phyloP scores from a whole-genome alignment of 768 basidiomycete genomes.

The Crucibulum laeve region DNA sequence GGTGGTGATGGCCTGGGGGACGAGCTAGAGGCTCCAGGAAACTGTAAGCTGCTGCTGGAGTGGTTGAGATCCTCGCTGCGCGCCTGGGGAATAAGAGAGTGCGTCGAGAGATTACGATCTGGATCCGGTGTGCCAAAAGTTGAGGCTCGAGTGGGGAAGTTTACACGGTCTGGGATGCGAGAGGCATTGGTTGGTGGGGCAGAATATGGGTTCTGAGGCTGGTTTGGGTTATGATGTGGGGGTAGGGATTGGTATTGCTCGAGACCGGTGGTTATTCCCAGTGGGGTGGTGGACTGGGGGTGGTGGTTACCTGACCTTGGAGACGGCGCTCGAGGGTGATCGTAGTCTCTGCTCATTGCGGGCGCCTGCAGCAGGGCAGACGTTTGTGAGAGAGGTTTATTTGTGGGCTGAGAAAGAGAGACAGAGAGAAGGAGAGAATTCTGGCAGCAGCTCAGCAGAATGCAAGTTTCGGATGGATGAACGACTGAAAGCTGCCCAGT shows the following conservation, averaged over 20 bases:
- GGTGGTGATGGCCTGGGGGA: conserved; percentile 41
- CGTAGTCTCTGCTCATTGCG: conserved; percentile 34
- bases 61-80: conserved; percentile 76
- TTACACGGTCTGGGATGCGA: conserved; percentile 46
- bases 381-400: conserved; percentile 1
- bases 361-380: conserved; percentile 2
- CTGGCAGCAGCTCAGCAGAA: not conserved
- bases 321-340: conserved; percentile 25
- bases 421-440: conserved; percentile 4
- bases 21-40: conserved; percentile 14
- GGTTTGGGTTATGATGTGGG: conserved; percentile 8
- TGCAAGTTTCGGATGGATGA: not conserved
- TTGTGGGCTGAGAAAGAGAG: conserved; percentile 1
- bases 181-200: conserved; percentile 29
- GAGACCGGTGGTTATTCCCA: conserved; percentile 20
- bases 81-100: conserved; percentile 39
- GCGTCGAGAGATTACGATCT: conserved; percentile 41
- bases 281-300: conserved; percentile 13
- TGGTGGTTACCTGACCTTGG: conserved; percentile 28
- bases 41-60: conserved; percentile 21
- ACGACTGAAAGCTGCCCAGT: not conserved
- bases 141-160: conserved; percentile 60
- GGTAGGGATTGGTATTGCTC: conserved; percentile 16
- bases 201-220: conserved; percentile 24
- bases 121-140: conserved; percentile 55